Percentiles rank a stretch among this genome's conserved stretches.
Evolutionary conservation across 352 stramenopile species (phyloP).

Genomic region (Phytophthora pinifolia): DNA sequence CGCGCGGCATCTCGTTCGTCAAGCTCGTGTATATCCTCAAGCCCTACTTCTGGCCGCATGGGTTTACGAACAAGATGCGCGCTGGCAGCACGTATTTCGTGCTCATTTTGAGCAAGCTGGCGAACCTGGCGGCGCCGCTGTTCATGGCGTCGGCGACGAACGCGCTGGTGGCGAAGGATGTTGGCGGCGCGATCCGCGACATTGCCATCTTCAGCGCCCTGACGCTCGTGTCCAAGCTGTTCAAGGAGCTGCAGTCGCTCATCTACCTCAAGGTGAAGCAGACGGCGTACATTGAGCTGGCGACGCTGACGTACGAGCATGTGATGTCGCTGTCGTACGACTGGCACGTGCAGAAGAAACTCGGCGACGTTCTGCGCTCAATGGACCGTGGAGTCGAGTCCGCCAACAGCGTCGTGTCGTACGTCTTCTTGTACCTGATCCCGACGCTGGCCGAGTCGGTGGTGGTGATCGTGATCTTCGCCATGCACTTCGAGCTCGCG

Average conservation of each 20-base stretch:
- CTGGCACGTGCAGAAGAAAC: conserved; percentile 98
- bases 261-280: conserved; percentile 97
- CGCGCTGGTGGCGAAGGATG: conserved; percentile 71
- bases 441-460: conserved; percentile 95
- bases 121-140: conserved; percentile 91
- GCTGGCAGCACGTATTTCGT: conserved; percentile 93
- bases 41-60: conserved; percentile 87
- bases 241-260: conserved; percentile 96
- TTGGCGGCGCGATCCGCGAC: conserved; percentile 48
- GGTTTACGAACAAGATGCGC: conserved; percentile 69
- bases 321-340: conserved; percentile 96
- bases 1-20: conserved; percentile 77
- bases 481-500: conserved; percentile 93
- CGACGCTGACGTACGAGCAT: conserved; percentile 95
- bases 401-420: conserved; percentile 96
- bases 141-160: conserved; percentile 95
- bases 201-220: conserved; percentile 81
- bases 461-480: conserved; percentile 93
- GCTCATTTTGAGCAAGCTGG: conserved; percentile 91
- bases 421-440: conserved; percentile 96
- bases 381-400: conserved; percentile 93
- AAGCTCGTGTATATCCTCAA: conserved; percentile 87
- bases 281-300: conserved; percentile 97
- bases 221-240: conserved; percentile 85
- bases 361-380: conserved; percentile 95